Percentiles rank a stretch among this genome's conserved stretches.
Evolutionary conservation across 345 rosid genomes (phyloP).

Genomic region (Eucalyptus brandiana): DNA sequence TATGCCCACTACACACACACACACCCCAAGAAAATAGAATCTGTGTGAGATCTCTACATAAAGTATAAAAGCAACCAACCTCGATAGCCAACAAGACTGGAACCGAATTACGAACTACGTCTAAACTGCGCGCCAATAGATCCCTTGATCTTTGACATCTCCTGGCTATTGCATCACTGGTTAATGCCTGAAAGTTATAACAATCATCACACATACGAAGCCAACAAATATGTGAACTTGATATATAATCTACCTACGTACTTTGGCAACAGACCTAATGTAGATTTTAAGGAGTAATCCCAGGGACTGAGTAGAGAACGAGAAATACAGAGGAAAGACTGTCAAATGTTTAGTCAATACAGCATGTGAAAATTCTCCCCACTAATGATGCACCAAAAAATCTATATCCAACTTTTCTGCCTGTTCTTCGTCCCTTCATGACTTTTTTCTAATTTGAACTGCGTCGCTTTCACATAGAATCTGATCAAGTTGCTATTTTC

Average conservation of each 20-base stretch:
- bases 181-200: slow-evolving; percentile 52
- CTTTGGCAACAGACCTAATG: neutral
- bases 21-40: neutral
- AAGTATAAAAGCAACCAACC: slow-evolving; percentile 30
- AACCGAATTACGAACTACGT: slow-evolving; percentile 45
- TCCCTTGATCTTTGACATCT: slow-evolving; percentile 37
- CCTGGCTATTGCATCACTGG: slow-evolving; percentile 29
- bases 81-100: slow-evolving; percentile 47
- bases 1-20: neutral
- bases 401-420: neutral
- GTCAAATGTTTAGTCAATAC: neutral
- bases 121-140: slow-evolving; percentile 38
- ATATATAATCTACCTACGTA: neutral
- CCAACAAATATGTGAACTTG: neutral
- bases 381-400: neutral
- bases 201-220: neutral
- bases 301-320: neutral
- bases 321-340: neutral
- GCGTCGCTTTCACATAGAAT: neutral
- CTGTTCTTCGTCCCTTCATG: neutral
- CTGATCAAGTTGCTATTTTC: neutral
- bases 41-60: neutral
- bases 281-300: neutral
- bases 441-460: neutral
- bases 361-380: neutral